Evolutionary conservation across 441 rosid genomes (phyloP).

Genomic region (Populus hybrid): DNA sequence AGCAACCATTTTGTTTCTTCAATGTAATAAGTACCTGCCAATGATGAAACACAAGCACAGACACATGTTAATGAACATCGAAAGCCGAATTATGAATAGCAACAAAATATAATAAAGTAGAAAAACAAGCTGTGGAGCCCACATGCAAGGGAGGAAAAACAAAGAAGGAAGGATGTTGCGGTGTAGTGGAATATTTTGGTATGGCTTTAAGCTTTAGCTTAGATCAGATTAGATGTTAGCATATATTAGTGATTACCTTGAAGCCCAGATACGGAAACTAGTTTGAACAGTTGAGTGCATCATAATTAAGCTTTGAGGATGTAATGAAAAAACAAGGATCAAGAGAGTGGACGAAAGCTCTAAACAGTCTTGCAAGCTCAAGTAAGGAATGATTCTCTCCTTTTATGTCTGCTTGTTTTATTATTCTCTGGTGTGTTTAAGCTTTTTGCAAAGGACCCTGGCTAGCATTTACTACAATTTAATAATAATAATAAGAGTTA

Average conservation of each 20-base stretch:
- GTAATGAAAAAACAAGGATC: neutral
- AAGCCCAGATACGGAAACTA: conserved; percentile 6
- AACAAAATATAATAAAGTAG: neutral
- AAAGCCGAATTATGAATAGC: neutral
- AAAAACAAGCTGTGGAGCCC: conserved; percentile 6
- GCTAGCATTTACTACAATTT: neutral
- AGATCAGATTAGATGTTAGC: neutral
- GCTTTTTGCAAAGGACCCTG: neutral
- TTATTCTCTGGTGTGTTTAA: neutral
- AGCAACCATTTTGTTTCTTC: conserved; percentile 18
- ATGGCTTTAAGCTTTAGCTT: neutral
- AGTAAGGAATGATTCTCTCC: conserved; percentile 43
- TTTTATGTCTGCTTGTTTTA: neutral
- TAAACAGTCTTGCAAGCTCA: conserved; percentile 33
- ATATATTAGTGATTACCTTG: neutral
- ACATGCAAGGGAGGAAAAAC: conserved; percentile 3
- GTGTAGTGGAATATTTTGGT: neutral
- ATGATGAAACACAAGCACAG: neutral
- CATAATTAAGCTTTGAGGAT: neutral
- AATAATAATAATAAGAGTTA: neutral
- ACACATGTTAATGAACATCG: neutral
- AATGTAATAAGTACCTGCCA: conserved; percentile 14
- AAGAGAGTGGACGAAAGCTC: conserved; percentile 10
- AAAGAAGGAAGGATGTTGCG: neutral
- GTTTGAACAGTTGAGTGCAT: conserved; percentile 4